Evolutionary conservation across 2,329 filamentous ascomycete species (phyloP), one percentile per base, ranked within the genome.

Genomic region (Epicoccum sorghinum): DNA sequence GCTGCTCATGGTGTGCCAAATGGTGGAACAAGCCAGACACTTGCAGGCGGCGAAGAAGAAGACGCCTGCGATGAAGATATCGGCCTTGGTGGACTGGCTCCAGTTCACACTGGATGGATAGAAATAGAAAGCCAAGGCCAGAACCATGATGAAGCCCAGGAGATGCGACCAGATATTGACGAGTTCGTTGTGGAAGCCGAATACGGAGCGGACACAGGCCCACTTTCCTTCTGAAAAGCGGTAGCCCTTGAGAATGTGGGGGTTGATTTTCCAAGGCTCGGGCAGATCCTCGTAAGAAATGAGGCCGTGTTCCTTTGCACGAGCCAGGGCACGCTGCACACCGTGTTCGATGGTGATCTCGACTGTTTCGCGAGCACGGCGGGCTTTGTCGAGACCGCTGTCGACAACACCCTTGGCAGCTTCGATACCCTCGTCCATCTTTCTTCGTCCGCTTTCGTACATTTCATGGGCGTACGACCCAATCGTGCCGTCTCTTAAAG

Each of bases 1-100:
- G 66, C 91, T 91, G 79, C 93, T 96, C 92, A 99, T 98, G 24
- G 95, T 97, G 79, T 99, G 95, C 95, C 95, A 99, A 70, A 98
- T 87, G 60, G 89, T 93, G 58, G 90, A 96, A 86, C 95, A 99
- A 71, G 93, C 86, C 50, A 99, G 85, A 69, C 93, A 98, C 75
- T 98, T 92, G 80, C 88, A 92, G 40, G 95, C 95, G 42, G 93
- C 95, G 70, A 96, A 90, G 80, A 99, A 97, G 82, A 99, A 99
- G 62, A 96, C 84, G 22, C 90, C 92, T 0, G 93, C 93, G 59
- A 99, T 92, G 69, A 95, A 84, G 55, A 98, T 86, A 72, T 99
- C 95, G 43, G 89, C 86, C 48, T 91, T 96, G 54, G 90, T 91
- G 75, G 91, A 96, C 58, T 91, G 81, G 41, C 85, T 86, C 78